These are phyloP conservation scores for Meripilus lineatus DNA, from an alignment of 1,284 basidiomycete species.

Conservation along the genomic window DNA sequence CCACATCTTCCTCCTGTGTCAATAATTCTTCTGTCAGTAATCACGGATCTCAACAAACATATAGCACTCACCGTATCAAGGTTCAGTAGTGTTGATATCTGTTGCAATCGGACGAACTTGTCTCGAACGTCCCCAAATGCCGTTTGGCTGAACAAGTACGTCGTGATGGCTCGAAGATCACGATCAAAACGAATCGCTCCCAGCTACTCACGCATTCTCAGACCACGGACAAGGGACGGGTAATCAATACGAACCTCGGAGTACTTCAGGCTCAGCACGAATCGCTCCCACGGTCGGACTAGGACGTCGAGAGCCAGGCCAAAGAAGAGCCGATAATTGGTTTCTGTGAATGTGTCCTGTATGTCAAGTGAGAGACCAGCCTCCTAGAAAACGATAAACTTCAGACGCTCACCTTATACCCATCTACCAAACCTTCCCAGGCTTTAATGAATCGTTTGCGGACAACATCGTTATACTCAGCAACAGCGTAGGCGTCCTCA, in stretches of 20 bases:
- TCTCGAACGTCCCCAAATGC: slow-evolving; percentile 86
- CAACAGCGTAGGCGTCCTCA: slow-evolving; percentile 79
- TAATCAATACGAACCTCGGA: slow-evolving; percentile 62
- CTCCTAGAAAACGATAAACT: not conserved
- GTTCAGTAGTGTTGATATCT: slow-evolving; percentile 90
- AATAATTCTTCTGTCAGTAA: slow-evolving; percentile 5
- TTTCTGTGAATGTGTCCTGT: slow-evolving; percentile 81
- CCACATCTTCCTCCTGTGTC: slow-evolving; percentile 80
- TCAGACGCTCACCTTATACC: slow-evolving; percentile 61
- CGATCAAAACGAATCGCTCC: slow-evolving; percentile 97
- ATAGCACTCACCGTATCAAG: slow-evolving; percentile 67
- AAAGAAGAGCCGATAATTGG: slow-evolving; percentile 86
- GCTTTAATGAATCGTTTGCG: slow-evolving; percentile 83
- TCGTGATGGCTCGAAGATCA: slow-evolving; percentile 81
- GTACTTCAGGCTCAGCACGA: slow-evolving; percentile 76
- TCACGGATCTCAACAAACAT: not conserved
- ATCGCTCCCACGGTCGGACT: slow-evolving; percentile 92
- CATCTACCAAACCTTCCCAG: slow-evolving; percentile 83
- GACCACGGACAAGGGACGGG: not conserved
- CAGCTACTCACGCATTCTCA: slow-evolving; percentile 45
- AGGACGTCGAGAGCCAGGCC: slow-evolving; percentile 81
- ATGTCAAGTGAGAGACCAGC: not conserved
- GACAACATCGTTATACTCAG: slow-evolving; percentile 83
- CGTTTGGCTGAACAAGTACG: slow-evolving; percentile 83
- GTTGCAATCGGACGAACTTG: slow-evolving; percentile 88